These are phyloP conservation scores for Bipolaris bicolor DNA, from an alignment of 2,329 filamentous ascomycete genomes.

Conservation along the genomic window DNA sequence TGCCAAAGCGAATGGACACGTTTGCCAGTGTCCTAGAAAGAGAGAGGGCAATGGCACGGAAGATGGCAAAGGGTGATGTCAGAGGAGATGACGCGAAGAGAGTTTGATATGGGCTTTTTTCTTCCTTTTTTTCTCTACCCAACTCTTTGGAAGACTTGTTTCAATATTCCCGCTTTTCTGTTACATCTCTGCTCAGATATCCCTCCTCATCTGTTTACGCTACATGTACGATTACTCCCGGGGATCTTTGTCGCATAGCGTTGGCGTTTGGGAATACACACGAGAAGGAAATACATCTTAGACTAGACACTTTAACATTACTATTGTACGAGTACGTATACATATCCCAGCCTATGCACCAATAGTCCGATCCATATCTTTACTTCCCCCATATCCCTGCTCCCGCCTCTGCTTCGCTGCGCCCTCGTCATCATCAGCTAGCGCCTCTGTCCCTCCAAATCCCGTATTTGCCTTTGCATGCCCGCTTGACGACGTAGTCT, in stretches of 20 bases:
- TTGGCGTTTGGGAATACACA: constrained; percentile 21
- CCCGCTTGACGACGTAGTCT: constrained; percentile 52
- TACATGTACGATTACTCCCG: constrained; percentile 6
- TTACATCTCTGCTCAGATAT: constrained; percentile 34
- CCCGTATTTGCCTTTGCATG: constrained; percentile 46
- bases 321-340: not conserved
- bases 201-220: constrained; percentile 17
- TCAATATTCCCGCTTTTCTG: constrained; percentile 2
- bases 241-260: constrained; percentile 28
- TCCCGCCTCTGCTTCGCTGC: constrained; percentile 53
- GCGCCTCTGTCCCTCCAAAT: constrained; percentile 51
- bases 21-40: constrained; percentile 36
- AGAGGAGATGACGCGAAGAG: constrained; percentile 29
- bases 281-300: not conserved
- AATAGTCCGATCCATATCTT: constrained; percentile 56
- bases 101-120: constrained; percentile 7
- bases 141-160: constrained; percentile 1
- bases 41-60: constrained; percentile 35
- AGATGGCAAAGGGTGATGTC: constrained; percentile 37
- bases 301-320: constrained; percentile 1
- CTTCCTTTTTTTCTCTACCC: constrained; percentile 1
- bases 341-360: constrained; percentile 49
- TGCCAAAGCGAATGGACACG: constrained; percentile 30
- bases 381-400: constrained; percentile 59
- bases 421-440: constrained; percentile 47